These are phyloP conservation scores for Lasiodiplodia theobromae DNA, from an alignment of 2,329 filamentous ascomycete species.

Conservation along the genomic window DNA sequence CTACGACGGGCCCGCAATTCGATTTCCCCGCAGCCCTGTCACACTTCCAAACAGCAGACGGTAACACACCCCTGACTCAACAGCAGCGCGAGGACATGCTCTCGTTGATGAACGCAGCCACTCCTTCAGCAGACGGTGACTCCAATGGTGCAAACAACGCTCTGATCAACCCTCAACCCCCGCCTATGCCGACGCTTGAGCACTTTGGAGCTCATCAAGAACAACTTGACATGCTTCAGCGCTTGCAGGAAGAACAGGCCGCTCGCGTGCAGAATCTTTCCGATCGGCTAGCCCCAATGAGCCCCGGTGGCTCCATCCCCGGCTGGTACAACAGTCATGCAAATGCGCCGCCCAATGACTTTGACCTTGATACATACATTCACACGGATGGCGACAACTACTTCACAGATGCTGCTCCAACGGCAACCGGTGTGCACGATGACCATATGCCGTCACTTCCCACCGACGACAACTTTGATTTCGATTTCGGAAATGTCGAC, in stretches of 20 bases:
- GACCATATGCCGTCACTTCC: conserved; percentile 39
- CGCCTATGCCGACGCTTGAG: conserved; percentile 63
- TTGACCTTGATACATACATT: conserved; percentile 59
- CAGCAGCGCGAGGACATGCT: conserved; percentile 58
- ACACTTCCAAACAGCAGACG: conserved; percentile 56
- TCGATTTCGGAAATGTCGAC: conserved; percentile 31
- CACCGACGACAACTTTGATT: conserved; percentile 32
- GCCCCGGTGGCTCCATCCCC: conserved; percentile 74
- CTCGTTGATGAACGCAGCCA: conserved; percentile 53
- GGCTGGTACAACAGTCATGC: conserved; percentile 22
- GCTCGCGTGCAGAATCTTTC: conserved; percentile 77
- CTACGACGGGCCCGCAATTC: conserved; percentile 45
- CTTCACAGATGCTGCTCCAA: conserved; percentile 49
- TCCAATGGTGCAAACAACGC: conserved; percentile 59
- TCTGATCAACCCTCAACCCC: conserved; percentile 61
- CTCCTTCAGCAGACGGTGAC: conserved; percentile 35
- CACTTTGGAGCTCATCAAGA: conserved; percentile 73
- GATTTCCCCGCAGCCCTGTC: conserved; percentile 57
- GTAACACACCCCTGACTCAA: conserved; percentile 54
- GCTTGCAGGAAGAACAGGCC: conserved; percentile 80
- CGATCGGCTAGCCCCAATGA: conserved; percentile 77
- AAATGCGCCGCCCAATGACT: conserved; percentile 33
- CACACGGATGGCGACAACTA: conserved; percentile 56
- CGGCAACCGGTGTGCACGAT: conserved; percentile 2
- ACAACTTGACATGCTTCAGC: conserved; percentile 80